These are phyloP conservation scores for Pythium sp. DNA, from an alignment of 352 stramenopile genomes.

Conservation along the genomic window DNA sequence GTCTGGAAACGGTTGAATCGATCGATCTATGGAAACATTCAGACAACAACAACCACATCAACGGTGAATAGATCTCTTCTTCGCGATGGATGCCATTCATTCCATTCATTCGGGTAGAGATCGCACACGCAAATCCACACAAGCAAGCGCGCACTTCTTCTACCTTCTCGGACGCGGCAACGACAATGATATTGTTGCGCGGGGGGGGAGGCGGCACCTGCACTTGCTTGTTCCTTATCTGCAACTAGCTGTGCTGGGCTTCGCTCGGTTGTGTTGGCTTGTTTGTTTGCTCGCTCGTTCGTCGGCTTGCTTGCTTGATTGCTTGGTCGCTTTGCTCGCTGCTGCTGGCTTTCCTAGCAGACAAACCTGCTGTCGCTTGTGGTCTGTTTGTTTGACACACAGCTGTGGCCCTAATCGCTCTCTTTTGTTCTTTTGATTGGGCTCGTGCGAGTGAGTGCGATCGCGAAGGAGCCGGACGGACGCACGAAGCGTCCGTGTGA, in stretches of 20 bases:
- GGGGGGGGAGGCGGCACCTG: neutral
- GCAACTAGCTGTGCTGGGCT: neutral
- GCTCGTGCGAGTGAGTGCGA: neutral
- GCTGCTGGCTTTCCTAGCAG: slow-evolving; percentile 1
- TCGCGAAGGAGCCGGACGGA: neutral
- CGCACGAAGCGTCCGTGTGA: no score
- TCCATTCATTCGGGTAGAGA: neutral
- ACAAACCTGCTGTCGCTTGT: neutral
- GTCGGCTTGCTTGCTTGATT: neutral
- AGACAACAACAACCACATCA: neutral
- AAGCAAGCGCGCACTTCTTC: neutral
- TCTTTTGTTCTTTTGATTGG: neutral
- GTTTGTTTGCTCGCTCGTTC: neutral
- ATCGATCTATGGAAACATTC: slow-evolving; percentile 9
- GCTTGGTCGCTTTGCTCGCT: neutral
- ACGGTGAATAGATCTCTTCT: neutral
- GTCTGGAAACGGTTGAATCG: neutral
- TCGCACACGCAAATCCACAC: slow-evolving; percentile 1
- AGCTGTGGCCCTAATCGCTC: neutral
- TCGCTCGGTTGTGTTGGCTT: neutral
- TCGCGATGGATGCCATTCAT: neutral
- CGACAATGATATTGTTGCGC: neutral
- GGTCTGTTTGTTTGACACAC: slow-evolving; percentile 5
- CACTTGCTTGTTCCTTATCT: slow-evolving; percentile 9
- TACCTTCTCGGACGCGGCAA: slow-evolving; percentile 4